Conservation (phyloP, 495 filamentous ascomycete genomes). For the Neurospora sp. region DNA sequence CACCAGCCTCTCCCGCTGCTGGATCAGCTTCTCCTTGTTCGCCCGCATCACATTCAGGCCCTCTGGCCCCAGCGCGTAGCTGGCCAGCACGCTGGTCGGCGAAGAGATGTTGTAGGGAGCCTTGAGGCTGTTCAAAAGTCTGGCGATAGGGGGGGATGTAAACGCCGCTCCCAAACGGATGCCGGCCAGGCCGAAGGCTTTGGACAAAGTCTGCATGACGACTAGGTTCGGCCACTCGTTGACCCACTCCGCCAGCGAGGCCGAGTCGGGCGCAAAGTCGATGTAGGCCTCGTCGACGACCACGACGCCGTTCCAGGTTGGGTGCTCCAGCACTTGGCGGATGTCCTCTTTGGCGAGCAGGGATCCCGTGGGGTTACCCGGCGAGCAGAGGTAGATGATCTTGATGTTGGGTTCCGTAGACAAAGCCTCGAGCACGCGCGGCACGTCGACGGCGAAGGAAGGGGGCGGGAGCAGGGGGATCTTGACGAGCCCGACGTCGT, state of each 20-base stretch:
- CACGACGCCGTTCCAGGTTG: conserved; percentile 90
- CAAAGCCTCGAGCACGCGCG: conserved; percentile 55
- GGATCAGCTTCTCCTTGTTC: conserved; percentile 57
- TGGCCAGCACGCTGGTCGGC: conserved; percentile 74
- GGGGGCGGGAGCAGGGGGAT: conserved; percentile 57
- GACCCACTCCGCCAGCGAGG: conserved; percentile 87
- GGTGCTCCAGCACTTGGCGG: conserved; percentile 64
- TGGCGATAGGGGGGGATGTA: conserved; percentile 45
- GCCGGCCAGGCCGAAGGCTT: conserved; percentile 91
- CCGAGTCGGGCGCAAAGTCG: conserved; percentile 75
- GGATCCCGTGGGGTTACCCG: conserved; percentile 84
- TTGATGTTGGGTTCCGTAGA: conserved; percentile 62
- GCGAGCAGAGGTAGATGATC: conserved; percentile 82
- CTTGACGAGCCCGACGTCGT: conserved; percentile 78
- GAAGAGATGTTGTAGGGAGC: conserved; percentile 91
- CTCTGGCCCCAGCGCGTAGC: conserved; percentile 51
- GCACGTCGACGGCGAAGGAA: conserved; percentile 59
- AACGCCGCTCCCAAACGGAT: conserved; percentile 70
- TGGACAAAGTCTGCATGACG: conserved; percentile 94
- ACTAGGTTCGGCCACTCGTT: conserved; percentile 91
- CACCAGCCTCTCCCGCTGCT: conserved; percentile 68
- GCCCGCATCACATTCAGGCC: conserved; percentile 62
- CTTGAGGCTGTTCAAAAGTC: conserved; percentile 79
- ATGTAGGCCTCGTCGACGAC: conserved; percentile 95
- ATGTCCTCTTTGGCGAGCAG: conserved; percentile 71